phyloP scores from a whole-genome alignment of 176 grass and related monocot genomes.

The Tillandsia fasciculata region DNA sequence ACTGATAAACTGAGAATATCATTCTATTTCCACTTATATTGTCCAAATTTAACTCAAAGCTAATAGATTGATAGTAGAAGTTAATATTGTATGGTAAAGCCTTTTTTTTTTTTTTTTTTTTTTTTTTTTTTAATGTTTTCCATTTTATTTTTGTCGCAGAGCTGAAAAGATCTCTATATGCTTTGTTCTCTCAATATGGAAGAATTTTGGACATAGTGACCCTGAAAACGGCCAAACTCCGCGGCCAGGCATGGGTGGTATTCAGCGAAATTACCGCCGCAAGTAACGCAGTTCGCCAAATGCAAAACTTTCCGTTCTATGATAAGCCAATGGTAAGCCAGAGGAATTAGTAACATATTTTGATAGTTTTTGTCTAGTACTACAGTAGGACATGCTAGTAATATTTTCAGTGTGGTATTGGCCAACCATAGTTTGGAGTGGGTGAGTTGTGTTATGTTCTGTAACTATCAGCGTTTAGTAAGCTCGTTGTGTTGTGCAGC shows the following conservation, averaged over 20 bases:
- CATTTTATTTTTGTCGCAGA: slow-evolving; percentile 31
- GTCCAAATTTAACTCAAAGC: too few species aligned
- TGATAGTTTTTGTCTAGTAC: too few species aligned
- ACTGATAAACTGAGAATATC: too few species aligned
- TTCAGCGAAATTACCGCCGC: slow-evolving; percentile 85
- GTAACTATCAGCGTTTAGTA: neutral
- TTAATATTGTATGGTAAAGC: neutral
- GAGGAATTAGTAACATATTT: slow-evolving; percentile 4
- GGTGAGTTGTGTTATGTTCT: neutral
- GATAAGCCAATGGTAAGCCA: slow-evolving; percentile 70
- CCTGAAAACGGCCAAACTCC: slow-evolving; percentile 77
- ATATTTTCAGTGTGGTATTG: too few species aligned
- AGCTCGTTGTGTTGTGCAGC: slow-evolving; percentile 26
- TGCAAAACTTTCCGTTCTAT: slow-evolving; percentile 92
- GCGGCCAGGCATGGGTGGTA: slow-evolving; percentile 93
- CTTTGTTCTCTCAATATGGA: slow-evolving; percentile 94
- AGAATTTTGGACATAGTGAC: slow-evolving; percentile 86
- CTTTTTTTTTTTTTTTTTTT: slow-evolving; percentile 5
- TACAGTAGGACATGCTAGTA: too few species aligned
- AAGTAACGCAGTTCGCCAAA: slow-evolving; percentile 82
- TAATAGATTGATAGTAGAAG: too few species aligned
- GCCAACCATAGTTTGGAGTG: neutral
- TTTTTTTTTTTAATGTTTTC: neutral
- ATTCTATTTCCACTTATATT: too few species aligned
- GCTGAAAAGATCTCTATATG: slow-evolving; percentile 80